Evolutionary conservation across 148 eudicot species (phyloP), one percentile per base, ranked within the genome.

Genomic region (Vaccinium vitisidaea): DNA sequence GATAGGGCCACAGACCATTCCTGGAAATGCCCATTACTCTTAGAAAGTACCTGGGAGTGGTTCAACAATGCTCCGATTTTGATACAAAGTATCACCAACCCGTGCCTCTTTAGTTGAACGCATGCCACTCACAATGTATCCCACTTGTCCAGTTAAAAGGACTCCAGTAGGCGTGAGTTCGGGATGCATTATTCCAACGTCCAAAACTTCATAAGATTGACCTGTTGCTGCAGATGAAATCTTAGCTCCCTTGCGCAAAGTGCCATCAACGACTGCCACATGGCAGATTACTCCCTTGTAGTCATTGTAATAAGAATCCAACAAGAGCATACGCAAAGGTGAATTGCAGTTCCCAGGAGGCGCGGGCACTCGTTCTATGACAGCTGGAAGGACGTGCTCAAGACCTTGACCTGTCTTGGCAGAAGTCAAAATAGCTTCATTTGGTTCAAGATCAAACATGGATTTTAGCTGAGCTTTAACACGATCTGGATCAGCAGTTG

Each of bases 281-380:
- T 96, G 99, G 88, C 99, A 96, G 77, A 96, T 94, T 65, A 96
- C 99, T 85, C 99, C 99, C 88, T 91, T 96, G 85, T 96, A 96
- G 79, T 96, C 99, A 85, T 96, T 97, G 88, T 94, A 93, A 88
- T 96, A 93, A 70, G 99, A 96, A 88, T 96, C 98, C 88, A 96
- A 89, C 87, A 96, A 88, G 84, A 96, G 94, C 98, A 96, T 94
- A 55, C 98, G 97, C 85, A 94, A 84, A 16, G 94, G 92, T 32
- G 90, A 88, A 86, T 16, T 80, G 61, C 82, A 82, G 48, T 87
- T 89, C 83, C 99, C 99, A 25, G 95, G 93, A 82, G 99, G 99
- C 77, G 93, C 92, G 85, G 99, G 99, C 82, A 96, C 94, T 25
- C 96, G 87, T 80, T 93, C 94, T 82, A 94, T 93, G 46, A 94